These are phyloP conservation scores for Sugiyamaella novakii DNA, from an alignment of 1,139 yeast species.

Conservation along the genomic window DNA sequence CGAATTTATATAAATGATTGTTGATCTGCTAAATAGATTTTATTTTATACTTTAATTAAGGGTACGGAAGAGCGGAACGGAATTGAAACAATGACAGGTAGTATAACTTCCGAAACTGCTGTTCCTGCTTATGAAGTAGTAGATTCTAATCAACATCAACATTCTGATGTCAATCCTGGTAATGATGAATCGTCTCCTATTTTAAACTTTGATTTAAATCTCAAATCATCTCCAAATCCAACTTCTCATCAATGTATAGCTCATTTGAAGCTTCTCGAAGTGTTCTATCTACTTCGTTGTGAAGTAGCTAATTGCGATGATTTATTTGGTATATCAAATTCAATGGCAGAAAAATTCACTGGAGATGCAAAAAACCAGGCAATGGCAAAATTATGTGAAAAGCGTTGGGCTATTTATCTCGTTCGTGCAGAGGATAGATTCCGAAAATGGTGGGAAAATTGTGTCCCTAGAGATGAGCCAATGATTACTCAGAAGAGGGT, in stretches of 20 bases:
- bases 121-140: slow-evolving; percentile 1
- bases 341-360: slow-evolving; percentile 8
- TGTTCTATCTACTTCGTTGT: slow-evolving; percentile 39
- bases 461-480: slow-evolving; percentile 12
- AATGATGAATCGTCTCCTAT: neutral
- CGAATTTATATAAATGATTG: too few species aligned
- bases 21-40: too few species aligned
- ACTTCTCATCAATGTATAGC: slow-evolving; percentile 27
- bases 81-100: neutral
- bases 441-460: slow-evolving; percentile 35
- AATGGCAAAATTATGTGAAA: slow-evolving; percentile 27
- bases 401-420: slow-evolving; percentile 43
- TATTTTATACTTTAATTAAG: too few species aligned
- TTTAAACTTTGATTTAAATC: neutral
- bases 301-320: slow-evolving; percentile 26
- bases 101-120: neutral
- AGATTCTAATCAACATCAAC: neutral
- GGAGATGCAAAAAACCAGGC: slow-evolving; percentile 11
- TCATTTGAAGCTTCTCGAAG: slow-evolving; percentile 44
- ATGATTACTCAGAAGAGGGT: slow-evolving; percentile 2
- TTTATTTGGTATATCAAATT: slow-evolving; percentile 26
- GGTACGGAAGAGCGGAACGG: too few species aligned
- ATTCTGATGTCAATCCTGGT: neutral
- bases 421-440: slow-evolving; percentile 43
- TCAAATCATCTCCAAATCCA: neutral